Evolutionary conservation across 305 asterid species (phyloP), one percentile per base, ranked within the genome.

Genomic region (Lippia alba): DNA sequence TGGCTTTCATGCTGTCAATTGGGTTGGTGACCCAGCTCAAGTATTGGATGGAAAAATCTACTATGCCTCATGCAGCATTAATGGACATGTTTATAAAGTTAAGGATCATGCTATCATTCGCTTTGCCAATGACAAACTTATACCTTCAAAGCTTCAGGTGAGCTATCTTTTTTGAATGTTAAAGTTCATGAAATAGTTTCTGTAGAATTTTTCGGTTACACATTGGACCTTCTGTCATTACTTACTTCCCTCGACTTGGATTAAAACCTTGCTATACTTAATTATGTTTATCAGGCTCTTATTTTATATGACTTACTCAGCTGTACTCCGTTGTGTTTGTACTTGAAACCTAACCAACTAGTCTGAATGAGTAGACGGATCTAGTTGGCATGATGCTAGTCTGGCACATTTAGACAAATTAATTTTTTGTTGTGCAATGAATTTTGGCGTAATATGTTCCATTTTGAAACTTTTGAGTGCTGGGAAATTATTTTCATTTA

Each of bases 141-240:
- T 84, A 74, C 99, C 99, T 61, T 84, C 97, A 24, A 89, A 87
- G 79, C 85, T 94, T 74, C 95, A 84, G 97, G 99, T 91, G 69
- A 82, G 80, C 76, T 74, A 73, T 83, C 34, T 72, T 39, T 73
- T 71, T n/a, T 59, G 41, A 44, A 34, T 78, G 45, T 67, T 14
- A 54, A 39, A 56, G 64, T 59, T 66, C 15, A 40, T 70, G 64
- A 41, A 61, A 36, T n/a, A 55, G 58, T 73, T 71, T 48, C 63
- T 12, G n/a, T n/a, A n/a, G n/a, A n/a, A 40, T 69, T 17, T 34
- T 59, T 67, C 49, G 51, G 44, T 62, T 70, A 65, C n/a, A n/a
- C n/a, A n/a, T n/a, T n/a, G n/a, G n/a, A n/a, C n/a, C n/a, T n/a
- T n/a, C 40, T 34, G 40, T 34, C 3, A 34, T 48, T 36, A 68